Evolutionary conservation across 305 asterid genomes (phyloP), one percentile per base, ranked within the genome.

Genomic region (Ilex paraguariensis): DNA sequence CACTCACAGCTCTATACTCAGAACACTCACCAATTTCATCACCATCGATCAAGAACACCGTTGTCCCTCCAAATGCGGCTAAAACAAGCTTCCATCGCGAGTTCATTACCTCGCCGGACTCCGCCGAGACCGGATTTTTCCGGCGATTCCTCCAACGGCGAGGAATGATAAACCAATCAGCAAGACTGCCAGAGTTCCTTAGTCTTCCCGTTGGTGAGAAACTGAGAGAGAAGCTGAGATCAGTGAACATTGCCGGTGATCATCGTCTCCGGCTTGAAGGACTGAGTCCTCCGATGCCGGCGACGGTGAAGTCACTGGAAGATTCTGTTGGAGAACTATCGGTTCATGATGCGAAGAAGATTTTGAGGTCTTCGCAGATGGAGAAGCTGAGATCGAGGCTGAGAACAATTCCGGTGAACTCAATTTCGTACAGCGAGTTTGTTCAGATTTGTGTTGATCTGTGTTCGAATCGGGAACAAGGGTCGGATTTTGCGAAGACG

Each of bases 121-220:
- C 66, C 30, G 12, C 66, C 57, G 64, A 64, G 51, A 62, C 67
- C 51, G 82, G 72, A 6, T 71, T 80, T 60, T 80, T 79, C 82
- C 78, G 86, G 50, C 73, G 87, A 56, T 81, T 80, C 60, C 77
- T 78, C 54, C 91, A 79, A 5, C 81, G 70, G 1, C 65, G 81
- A 60, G 59, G 69, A 36, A 36, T 36, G 21, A 81, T 82, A 67
- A 71, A 72, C 80, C 87, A 76, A 63, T 68, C 84, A 21, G 45
- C 14, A 3, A 40, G 50, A 42, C 61, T 81, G 13, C 88, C 89
- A 62, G 75, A 81, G 45, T 73, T 77, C 64, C 68, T 80, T 54
- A 52, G 81, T 0, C 69, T 83, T 42, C 91, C 98, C 16, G 73
- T 75, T 31, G 96, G 96, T 2, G 88, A 86, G 0, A 81, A 77